Evolutionary conservation across 352 stramenopile species (phyloP).

Genomic region (Globisporangium abappressorium): DNA sequence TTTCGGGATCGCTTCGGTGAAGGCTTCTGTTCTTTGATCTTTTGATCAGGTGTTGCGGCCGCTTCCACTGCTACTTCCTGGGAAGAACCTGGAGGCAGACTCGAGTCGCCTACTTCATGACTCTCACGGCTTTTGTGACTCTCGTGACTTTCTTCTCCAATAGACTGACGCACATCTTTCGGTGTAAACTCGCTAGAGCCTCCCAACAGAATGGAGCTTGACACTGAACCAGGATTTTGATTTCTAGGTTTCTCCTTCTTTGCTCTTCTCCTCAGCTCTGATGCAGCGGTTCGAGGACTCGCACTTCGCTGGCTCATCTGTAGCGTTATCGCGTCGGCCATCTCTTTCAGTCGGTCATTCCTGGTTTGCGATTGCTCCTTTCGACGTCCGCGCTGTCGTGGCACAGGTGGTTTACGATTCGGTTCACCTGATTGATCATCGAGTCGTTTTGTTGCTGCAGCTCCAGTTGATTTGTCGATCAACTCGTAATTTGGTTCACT

Average conservation of each 20-base stretch:
- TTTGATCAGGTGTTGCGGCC: background rate
- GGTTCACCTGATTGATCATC: slow-evolving; percentile 19
- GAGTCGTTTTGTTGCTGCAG: background rate
- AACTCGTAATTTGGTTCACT: background rate
- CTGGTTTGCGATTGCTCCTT: background rate
- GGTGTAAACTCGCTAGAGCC: background rate
- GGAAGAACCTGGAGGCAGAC: background rate
- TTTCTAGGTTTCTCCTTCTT: background rate
- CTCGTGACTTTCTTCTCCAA: slow-evolving; percentile 17
- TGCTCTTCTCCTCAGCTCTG: background rate
- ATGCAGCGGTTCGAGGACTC: background rate
- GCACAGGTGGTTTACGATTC: slow-evolving; percentile 52
- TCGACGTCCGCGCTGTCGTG: slow-evolving; percentile 35
- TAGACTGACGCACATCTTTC: slow-evolving; percentile 10
- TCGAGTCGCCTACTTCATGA: background rate
- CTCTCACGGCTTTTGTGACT: background rate
- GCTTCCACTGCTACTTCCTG: no score
- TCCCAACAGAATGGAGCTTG: slow-evolving; percentile 13
- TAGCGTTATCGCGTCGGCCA: background rate
- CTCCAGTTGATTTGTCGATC: background rate
- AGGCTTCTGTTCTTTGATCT: background rate
- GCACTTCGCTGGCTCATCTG: background rate
- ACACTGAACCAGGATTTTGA: background rate
- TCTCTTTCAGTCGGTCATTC: slow-evolving; percentile 8
- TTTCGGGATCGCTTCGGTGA: background rate